Base-by-base conservation (phyloP, 2,329 filamentous ascomycete genomes). In the Diplodia scrobiculata region DNA sequence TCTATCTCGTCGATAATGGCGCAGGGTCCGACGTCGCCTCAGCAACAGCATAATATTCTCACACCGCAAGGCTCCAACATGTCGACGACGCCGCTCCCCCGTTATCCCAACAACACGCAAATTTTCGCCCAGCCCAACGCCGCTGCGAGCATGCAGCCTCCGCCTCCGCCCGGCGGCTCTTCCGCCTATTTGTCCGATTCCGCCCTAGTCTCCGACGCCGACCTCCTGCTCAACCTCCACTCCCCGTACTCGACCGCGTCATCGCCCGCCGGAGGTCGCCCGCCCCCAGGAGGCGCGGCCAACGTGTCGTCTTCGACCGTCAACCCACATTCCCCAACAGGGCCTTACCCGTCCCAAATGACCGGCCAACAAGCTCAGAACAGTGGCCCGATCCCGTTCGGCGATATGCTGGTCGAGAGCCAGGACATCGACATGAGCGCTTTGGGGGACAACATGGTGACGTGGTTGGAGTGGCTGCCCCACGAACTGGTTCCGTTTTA, bases 361-460 rank as follows among this genome's bases (percentile, higher is more conserved):
- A 19, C 41, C 14, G 69, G 72, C 45, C 67, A 74, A 60, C 21
- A 25, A 25, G 21, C 71, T 53, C 38, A 36, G 55, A 50, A 38
- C 25, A 25, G 25, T 27, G 34, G 41, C 5, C 25, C 29, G 54
- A 67, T 70, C 11, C 73, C 73, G 50, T 76, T 82, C 54, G 78
- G 78, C 4, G 79, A 82, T 67, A 89, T 92, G 78, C 87, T 90
- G 68, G 91, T 93, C 69, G 87, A 91, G 73, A 89, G 86, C 67
- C 89, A 91, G 69, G 89, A 93, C 69, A 86, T 94, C 38, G 89
- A 93, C 69, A 89, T 93, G 81, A 86, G 84, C 27, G 80, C 85
- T 4, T 78, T 92, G 19, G 87, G 86, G 1, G 84, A 87, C 17
- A 89, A 91, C 51, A 85, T 91, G 77, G 86, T 90, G 82, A 86